A percentile compares a stretch with the other conserved stretches of the same genome.
Evolutionary conservation across 208 protist species (phyloP).

Genomic region (Strigomonas culicis): DNA sequence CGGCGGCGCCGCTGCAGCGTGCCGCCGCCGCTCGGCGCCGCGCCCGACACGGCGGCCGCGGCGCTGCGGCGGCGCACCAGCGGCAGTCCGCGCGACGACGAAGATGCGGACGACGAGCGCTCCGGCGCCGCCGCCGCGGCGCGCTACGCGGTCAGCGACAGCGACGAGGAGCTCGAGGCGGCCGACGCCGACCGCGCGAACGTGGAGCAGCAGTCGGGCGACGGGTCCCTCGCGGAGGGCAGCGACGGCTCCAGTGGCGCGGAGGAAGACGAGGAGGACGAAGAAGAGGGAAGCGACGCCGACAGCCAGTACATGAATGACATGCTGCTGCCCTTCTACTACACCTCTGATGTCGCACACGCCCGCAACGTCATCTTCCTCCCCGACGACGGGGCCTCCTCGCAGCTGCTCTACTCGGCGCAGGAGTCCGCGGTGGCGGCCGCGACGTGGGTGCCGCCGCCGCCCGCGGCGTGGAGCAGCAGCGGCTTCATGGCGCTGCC

Average conservation of each 20-base stretch:
- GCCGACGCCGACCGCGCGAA: background rate
- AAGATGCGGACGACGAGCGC: background rate
- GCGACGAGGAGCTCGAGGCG: background rate
- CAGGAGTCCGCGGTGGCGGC: background rate
- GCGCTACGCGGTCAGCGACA: background rate
- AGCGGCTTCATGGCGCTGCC: background rate
- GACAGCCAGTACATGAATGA: no score
- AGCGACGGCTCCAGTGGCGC: no score
- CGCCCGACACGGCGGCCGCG: no score
- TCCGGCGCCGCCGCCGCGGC: background rate
- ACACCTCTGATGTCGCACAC: no score
- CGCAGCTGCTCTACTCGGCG: background rate
- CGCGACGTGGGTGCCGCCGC: background rate
- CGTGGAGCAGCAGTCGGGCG: background rate
- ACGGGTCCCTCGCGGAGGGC: no score
- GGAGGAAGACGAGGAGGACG: no score
- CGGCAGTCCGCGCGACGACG: no score
- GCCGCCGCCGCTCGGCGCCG: no score
- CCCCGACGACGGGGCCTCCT: background rate
- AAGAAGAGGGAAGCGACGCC: no score
- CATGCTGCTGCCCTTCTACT: no score
- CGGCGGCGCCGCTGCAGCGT: no score
- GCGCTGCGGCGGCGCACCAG: no score
- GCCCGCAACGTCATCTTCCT: background rate
- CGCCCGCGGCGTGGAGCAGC: background rate